Conservation (phyloP, 805 yeast species). For the Wickerhamiella siamensis region DNA sequence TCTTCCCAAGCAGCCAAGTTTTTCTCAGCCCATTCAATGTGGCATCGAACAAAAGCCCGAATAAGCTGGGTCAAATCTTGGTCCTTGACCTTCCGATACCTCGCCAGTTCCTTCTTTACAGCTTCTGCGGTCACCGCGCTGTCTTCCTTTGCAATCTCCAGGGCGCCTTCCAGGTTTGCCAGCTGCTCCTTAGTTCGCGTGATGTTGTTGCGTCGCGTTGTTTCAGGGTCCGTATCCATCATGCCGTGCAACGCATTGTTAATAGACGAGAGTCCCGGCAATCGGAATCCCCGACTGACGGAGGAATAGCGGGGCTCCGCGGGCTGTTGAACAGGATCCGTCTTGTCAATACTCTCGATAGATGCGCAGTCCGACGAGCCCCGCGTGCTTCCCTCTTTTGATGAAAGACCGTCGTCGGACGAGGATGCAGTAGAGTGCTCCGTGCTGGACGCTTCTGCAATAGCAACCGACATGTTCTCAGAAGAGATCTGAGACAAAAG, state of each 20-base stretch:
- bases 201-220: constrained; percentile 40
- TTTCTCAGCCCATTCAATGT: constrained; percentile 52
- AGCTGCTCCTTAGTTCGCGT: constrained; percentile 34
- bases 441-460: background rate
- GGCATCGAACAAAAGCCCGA: constrained; percentile 37
- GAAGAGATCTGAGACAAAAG: background rate
- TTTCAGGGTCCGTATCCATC: constrained; percentile 52
- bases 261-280: constrained; percentile 40
- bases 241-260: constrained; percentile 43
- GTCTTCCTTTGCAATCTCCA: constrained; percentile 39
- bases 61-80: constrained; percentile 39
- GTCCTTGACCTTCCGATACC: constrained; percentile 37
- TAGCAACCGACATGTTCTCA: background rate
- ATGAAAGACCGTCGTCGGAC: background rate
- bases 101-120: constrained; percentile 27
- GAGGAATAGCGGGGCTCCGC: background rate
- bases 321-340: background rate
- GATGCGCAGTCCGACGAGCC: background rate
- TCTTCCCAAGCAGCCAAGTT: constrained; percentile 57
- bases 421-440: background rate
- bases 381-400: background rate
- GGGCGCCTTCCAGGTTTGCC: constrained; percentile 34
- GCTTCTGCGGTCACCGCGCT: constrained; percentile 35
- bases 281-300: constrained; percentile 27
- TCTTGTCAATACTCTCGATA: background rate